phyloP scores from a whole-genome alignment of 345 rosid genomes.

The Eucalyptus sp. region DNA sequence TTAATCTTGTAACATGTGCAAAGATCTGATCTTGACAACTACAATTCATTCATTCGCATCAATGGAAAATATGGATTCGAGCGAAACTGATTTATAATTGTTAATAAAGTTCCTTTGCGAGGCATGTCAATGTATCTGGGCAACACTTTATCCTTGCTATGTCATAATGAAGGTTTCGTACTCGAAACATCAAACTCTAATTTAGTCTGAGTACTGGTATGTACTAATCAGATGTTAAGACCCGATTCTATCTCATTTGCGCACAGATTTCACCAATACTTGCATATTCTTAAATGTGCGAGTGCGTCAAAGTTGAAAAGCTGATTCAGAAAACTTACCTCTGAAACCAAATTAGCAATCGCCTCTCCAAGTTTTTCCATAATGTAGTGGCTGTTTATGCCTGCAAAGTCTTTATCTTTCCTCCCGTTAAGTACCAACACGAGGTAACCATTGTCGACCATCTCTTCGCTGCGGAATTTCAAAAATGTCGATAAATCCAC shows the following conservation, averaged over 20 bases:
- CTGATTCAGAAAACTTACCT: background rate
- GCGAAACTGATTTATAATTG: too few species aligned
- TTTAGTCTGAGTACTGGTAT: background rate
- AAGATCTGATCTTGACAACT: background rate
- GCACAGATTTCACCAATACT: background rate
- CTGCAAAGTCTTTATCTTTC: background rate
- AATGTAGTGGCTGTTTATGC: background rate
- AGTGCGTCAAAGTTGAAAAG: background rate
- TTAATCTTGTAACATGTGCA: background rate
- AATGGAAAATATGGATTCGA: background rate
- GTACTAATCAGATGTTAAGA: background rate
- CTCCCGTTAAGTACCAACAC: conserved; percentile 1
- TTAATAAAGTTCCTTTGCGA: background rate
- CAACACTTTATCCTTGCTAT: background rate
- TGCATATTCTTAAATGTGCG: background rate
- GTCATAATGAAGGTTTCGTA: background rate
- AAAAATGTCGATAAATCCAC: conserved; percentile 5
- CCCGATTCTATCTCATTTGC: background rate
- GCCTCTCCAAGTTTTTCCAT: conserved; percentile 2
- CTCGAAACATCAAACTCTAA: background rate
- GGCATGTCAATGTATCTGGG: background rate
- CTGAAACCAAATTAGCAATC: background rate
- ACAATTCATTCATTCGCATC: too few species aligned
- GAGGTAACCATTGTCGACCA: background rate
- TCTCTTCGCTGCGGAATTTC: conserved; percentile 1